Evolutionary conservation across 148 eudicot genomes (phyloP).

Genomic region (Tetragonia tetragonoides): DNA sequence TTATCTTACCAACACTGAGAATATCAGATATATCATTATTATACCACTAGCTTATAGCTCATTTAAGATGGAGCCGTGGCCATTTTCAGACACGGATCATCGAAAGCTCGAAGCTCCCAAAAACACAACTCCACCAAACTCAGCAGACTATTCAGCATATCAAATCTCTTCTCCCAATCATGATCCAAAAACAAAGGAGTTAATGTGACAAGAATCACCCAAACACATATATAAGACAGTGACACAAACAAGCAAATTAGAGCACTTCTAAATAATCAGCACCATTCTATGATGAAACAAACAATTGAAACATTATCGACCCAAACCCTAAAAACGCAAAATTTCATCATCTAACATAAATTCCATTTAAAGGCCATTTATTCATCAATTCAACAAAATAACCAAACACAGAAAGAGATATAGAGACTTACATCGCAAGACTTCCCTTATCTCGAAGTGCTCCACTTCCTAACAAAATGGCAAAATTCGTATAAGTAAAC

Average conservation of each 20-base stretch:
- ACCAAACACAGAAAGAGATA: not conserved
- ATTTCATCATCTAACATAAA: not conserved
- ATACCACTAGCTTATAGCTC: too few relatives aligned
- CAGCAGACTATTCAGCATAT: not conserved
- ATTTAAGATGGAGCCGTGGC: too few relatives aligned
- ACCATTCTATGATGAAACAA: not conserved
- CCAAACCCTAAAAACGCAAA: not conserved
- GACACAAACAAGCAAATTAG: not conserved
- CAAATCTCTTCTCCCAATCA: not conserved
- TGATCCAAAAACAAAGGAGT: not conserved
- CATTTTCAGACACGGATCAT: too few relatives aligned
- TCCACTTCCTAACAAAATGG: slow-evolving; percentile 62
- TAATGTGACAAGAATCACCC: not conserved
- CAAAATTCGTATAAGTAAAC: not conserved
- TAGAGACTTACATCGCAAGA: slow-evolving; percentile 65
- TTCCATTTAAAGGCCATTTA: not conserved
- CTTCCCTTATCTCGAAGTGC: slow-evolving; percentile 89
- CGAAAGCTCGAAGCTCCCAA: not conserved
- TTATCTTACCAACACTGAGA: too few relatives aligned
- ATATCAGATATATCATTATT: too few relatives aligned
- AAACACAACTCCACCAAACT: not conserved
- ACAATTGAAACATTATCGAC: not conserved
- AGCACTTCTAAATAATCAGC: not conserved
- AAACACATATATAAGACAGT: too few relatives aligned
- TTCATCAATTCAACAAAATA: not conserved